Conservation (phyloP, 176 grass and related monocot genomes). For the Eragrostis curvula region DNA sequence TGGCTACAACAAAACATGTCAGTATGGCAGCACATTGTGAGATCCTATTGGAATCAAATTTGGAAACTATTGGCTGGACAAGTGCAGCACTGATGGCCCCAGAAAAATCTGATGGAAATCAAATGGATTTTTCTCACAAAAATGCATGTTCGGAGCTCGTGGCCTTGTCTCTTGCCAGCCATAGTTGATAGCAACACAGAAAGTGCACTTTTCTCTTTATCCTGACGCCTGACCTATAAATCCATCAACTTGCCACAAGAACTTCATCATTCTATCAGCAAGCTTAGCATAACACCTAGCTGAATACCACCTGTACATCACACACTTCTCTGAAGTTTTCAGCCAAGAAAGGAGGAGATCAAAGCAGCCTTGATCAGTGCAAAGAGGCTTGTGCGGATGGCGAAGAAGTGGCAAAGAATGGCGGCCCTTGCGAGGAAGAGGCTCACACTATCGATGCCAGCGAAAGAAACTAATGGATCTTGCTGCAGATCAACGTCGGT, state of each 20-base stretch:
- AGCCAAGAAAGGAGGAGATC: background rate
- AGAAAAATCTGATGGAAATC: conserved; percentile 16
- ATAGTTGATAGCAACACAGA: background rate
- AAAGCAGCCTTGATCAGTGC: conserved; percentile 36
- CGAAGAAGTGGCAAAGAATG: conserved; percentile 53
- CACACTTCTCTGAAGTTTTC: background rate
- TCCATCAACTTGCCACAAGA: background rate
- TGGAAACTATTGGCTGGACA: background rate
- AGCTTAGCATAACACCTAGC: background rate
- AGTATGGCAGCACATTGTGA: conserved; percentile 25
- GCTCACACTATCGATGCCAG: background rate
- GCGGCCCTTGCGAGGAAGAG: conserved; percentile 25
- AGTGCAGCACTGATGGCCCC: conserved; percentile 7
- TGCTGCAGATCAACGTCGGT: conserved; percentile 9
- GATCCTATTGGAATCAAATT: background rate
- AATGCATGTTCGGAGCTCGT: conserved; percentile 29
- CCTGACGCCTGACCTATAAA: conserved; percentile 36
- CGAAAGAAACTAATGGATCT: background rate
- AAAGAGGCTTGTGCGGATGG: conserved; percentile 48
- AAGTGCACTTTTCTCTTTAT: background rate
- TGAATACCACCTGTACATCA: background rate
- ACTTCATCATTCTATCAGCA: conserved; percentile 3
- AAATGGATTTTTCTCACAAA: background rate
- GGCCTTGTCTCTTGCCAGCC: conserved; percentile 32
- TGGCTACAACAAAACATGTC: background rate